These are phyloP conservation scores for Lactifluus pinguis DNA, from an alignment of 768 basidiomycete species.

Conservation along the genomic window DNA sequence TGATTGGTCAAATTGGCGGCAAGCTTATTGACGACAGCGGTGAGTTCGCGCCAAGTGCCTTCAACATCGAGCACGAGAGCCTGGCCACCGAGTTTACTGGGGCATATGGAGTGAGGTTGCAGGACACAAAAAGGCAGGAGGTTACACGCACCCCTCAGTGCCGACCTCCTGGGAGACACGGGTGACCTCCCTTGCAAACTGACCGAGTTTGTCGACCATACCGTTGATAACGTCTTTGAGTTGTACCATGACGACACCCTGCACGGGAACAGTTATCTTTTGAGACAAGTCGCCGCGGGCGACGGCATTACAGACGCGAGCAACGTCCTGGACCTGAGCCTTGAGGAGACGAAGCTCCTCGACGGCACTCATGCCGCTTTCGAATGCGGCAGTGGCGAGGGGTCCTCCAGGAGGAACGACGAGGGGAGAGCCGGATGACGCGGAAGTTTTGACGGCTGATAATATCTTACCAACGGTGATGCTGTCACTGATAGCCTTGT, in stretches of 20 bases:
- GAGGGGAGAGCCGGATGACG: conserved; percentile 9
- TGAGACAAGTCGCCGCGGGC: conserved; percentile 41
- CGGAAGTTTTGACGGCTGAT: neutral
- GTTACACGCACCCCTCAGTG: conserved; percentile 36
- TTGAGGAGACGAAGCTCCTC: conserved; percentile 69
- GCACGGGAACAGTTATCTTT: conserved; percentile 43
- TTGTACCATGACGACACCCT: conserved; percentile 42
- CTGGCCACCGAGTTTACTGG: conserved; percentile 68
- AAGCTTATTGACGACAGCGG: conserved; percentile 69
- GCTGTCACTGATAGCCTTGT: conserved; percentile 12
- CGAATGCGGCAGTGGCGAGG: conserved; percentile 40
- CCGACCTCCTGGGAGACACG: conserved; percentile 76
- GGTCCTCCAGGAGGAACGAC: conserved; percentile 39
- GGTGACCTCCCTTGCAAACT: conserved; percentile 84
- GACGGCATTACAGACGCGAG: conserved; percentile 43
- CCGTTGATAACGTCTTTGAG: conserved; percentile 40
- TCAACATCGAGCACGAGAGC: conserved; percentile 81
- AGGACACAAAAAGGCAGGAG: neutral
- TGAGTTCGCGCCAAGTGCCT: conserved; percentile 76
- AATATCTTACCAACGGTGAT: conserved; percentile 1
- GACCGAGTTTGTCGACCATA: conserved; percentile 56
- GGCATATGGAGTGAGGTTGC: conserved; percentile 5
- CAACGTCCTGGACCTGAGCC: conserved; percentile 64
- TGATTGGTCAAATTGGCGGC: conserved; percentile 60
- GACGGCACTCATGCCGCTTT: conserved; percentile 51